A percentile compares a stretch with the other conserved stretches of the same genome.
Conservation (phyloP, 2,329 filamentous ascomycete genomes). For the Grosmannia penicillata region DNA sequence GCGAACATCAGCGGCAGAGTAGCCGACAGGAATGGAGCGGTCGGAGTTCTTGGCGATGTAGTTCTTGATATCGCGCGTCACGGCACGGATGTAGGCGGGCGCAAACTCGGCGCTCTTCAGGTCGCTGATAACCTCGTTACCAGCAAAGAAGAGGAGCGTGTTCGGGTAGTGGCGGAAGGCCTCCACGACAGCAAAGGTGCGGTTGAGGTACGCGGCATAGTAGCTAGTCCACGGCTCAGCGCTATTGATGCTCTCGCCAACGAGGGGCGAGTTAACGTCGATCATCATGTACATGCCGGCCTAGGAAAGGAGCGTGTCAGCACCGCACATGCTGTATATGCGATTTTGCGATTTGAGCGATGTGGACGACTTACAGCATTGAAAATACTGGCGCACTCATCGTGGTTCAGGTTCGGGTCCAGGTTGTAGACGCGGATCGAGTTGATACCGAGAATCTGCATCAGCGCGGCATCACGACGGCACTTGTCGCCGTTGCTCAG, state of each 20-base stretch:
- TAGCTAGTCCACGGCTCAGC: conserved; percentile 39
- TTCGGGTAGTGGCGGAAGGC: conserved; percentile 54
- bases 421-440: conserved; percentile 57
- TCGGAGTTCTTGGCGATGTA: conserved; percentile 60
- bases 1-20: conserved; percentile 69
- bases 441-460: conserved; percentile 51
- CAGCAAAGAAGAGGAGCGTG: conserved; percentile 60
- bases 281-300: conserved; percentile 56
- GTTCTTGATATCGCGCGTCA: conserved; percentile 67
- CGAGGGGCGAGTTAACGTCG: conserved; percentile 51
- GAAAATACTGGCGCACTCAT: conserved; percentile 52
- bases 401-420: conserved; percentile 50
- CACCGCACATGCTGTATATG: too few relatives aligned
- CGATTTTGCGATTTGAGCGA: too few relatives aligned
- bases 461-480: conserved; percentile 48
- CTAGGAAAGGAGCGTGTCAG: conserved; percentile 12
- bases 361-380: conserved; percentile 35
- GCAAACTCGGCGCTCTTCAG: conserved; percentile 41
- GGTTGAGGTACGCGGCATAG: conserved; percentile 45
- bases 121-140: conserved; percentile 65
- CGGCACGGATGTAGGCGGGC: conserved; percentile 59
- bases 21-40: conserved; percentile 60
- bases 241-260: conserved; percentile 41
- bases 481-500: conserved; percentile 43
- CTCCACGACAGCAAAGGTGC: conserved; percentile 52